Evolutionary conservation across 441 rosid species (phyloP).

Genomic region (Raphanus hybrid): DNA sequence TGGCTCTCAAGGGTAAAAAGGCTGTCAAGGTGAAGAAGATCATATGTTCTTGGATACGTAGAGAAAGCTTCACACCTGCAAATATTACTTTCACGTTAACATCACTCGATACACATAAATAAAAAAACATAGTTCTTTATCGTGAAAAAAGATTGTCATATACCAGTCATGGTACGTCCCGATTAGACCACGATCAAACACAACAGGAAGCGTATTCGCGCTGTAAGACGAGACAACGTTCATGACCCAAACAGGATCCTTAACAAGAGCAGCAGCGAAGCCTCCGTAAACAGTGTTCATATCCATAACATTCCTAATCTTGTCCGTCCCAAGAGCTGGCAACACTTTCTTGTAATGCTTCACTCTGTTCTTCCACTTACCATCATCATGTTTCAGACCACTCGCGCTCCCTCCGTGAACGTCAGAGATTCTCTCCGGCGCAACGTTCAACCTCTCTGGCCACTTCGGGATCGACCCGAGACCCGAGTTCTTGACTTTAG

Average conservation of each 20-base stretch:
- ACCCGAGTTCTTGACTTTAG: constrained; percentile 43
- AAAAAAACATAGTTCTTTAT: neutral
- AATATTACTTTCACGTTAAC: constrained; percentile 9
- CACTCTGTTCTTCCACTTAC: constrained; percentile 67
- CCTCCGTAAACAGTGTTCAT: constrained; percentile 86
- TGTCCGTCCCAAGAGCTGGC: constrained; percentile 62
- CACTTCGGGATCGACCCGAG: constrained; percentile 52
- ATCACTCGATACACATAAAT: neutral
- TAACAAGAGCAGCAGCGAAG: constrained; percentile 75
- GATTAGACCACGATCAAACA: constrained; percentile 82
- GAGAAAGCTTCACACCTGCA: constrained; percentile 97
- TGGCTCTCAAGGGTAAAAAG: constrained; percentile 45
- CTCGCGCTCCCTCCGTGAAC: constrained; percentile 61
- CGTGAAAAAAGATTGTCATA: neutral
- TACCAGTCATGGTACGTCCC: constrained; percentile 90
- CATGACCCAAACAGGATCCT: constrained; percentile 89
- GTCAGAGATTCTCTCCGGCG: constrained; percentile 76
- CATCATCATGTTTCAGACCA: constrained; percentile 48
- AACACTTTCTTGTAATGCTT: constrained; percentile 67
- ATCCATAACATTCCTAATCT: constrained; percentile 76
- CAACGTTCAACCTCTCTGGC: constrained; percentile 65
- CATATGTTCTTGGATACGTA: constrained; percentile 90
- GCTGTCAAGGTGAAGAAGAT: constrained; percentile 61
- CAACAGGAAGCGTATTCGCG: constrained; percentile 70
- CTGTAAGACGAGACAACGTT: constrained; percentile 79